Evolutionary conservation across 2,329 filamentous ascomycete genomes (phyloP).

Genomic region (Colletotrichum theobromicola): DNA sequence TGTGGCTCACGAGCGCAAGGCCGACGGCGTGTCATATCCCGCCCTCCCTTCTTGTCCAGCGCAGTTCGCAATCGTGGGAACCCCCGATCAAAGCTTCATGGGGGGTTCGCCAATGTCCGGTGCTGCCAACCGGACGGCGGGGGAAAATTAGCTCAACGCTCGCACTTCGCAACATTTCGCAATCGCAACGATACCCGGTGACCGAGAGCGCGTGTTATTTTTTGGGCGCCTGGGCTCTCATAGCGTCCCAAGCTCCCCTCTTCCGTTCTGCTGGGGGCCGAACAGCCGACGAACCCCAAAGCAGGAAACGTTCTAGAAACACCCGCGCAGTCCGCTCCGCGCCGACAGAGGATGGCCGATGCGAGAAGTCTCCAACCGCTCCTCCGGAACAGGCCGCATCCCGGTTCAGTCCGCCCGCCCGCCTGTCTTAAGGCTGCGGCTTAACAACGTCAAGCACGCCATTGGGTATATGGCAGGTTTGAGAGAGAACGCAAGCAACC

Average conservation of each 20-base stretch:
- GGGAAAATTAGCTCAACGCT: background rate
- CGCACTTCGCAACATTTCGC: background rate
- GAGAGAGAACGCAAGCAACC: background rate
- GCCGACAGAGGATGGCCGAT: slow-evolving; percentile 1
- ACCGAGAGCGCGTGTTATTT: background rate
- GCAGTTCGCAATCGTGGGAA: background rate
- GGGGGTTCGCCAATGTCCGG: background rate
- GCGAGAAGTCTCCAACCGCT: slow-evolving; percentile 11
- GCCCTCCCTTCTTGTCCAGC: background rate
- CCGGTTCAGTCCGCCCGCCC: background rate
- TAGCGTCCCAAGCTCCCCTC: background rate
- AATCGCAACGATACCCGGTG: background rate
- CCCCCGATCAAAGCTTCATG: background rate
- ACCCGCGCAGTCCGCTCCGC: background rate
- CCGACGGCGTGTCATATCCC: background rate
- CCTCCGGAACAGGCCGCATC: background rate
- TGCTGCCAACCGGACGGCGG: background rate
- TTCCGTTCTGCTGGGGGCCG: background rate
- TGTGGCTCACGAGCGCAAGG: background rate
- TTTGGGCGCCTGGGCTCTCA: background rate
- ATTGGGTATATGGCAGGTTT: slow-evolving; percentile 12
- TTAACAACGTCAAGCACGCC: background rate
- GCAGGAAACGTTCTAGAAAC: slow-evolving; percentile 9
- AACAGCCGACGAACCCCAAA: background rate
- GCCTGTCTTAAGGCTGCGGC: background rate